Percentiles rank a stretch among this genome's conserved stretches.
phyloP scores from a whole-genome alignment of 441 rosid genomes.

The Euphorbia celastroides region DNA sequence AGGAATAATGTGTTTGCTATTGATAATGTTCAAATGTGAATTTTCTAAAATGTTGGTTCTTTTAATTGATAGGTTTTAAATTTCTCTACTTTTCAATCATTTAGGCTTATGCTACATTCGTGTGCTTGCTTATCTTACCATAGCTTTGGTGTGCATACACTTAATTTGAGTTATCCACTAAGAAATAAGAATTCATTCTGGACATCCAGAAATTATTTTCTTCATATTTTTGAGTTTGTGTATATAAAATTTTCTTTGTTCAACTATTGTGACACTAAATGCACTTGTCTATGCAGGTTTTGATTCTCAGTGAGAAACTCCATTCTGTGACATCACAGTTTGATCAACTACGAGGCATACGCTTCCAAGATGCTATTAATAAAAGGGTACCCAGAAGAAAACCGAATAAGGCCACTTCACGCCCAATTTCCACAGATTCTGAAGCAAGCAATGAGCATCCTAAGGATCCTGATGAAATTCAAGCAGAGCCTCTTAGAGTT shows the following conservation, averaged over 20 bases:
- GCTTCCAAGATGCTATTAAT: constrained; percentile 87
- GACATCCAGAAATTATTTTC: neutral
- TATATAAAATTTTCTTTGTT: neutral
- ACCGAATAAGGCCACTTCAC: constrained; percentile 35
- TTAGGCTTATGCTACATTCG: neutral
- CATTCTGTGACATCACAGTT: constrained; percentile 79
- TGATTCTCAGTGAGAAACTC: constrained; percentile 90
- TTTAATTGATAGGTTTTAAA: neutral
- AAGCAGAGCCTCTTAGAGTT: constrained; percentile 47
- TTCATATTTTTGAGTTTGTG: neutral
- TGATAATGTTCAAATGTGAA: neutral
- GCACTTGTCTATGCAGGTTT: constrained; percentile 43
- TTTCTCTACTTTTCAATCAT: neutral
- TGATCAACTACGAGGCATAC: constrained; percentile 84
- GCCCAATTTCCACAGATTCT: constrained; percentile 39
- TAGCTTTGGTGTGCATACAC: neutral
- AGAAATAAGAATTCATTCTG: neutral
- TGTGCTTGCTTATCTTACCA: neutral
- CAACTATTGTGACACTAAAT: neutral
- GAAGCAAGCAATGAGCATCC: constrained; percentile 29
- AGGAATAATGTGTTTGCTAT: neutral
- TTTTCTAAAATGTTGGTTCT: neutral
- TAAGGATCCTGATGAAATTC: constrained; percentile 42
- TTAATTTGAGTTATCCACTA: neutral
- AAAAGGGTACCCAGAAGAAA: constrained; percentile 76